A percentile compares a stretch with the other conserved stretches of the same genome.
phyloP scores from a whole-genome alignment of 2,329 filamentous ascomycete genomes.

The Lasiodiplodia gonubiensis region DNA sequence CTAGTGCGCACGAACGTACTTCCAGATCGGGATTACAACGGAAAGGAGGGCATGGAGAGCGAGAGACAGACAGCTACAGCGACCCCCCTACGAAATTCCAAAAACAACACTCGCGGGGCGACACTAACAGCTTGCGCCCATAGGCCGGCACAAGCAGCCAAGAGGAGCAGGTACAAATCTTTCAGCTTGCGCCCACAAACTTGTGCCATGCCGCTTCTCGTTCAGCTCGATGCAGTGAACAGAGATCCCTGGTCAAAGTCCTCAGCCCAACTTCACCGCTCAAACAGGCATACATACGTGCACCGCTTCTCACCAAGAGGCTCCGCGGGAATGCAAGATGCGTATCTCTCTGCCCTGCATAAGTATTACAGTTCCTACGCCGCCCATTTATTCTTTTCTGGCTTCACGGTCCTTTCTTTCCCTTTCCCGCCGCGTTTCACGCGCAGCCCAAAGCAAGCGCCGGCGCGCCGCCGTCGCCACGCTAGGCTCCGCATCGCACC shows the following conservation, averaged over 20 bases:
- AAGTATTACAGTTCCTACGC: not conserved
- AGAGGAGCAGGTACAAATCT: not conserved
- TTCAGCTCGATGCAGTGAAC: not conserved
- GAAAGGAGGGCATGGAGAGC: not conserved
- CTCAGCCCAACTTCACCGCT: not conserved
- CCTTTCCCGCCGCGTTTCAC: not conserved
- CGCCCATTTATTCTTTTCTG: not conserved
- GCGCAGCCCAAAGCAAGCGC: not conserved
- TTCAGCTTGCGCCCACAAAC: not conserved
- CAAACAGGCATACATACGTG: no score
- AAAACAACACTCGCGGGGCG: not conserved
- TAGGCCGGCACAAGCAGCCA: not conserved
- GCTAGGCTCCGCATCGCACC: constrained; percentile 4
- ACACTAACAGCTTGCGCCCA: not conserved
- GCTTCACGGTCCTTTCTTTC: not conserved
- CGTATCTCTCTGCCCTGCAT: not conserved
- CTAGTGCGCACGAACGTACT: constrained; percentile 6
- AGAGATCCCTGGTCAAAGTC: not conserved
- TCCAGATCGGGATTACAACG: not conserved
- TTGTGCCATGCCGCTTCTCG: not conserved
- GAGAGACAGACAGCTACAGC: not conserved
- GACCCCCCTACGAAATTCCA: not conserved
- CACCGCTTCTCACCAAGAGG: not conserved
- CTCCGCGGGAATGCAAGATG: not conserved
- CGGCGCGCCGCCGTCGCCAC: not conserved